Base-by-base conservation (phyloP, 306 rosid genomes). In the Vicia faba region DNA sequence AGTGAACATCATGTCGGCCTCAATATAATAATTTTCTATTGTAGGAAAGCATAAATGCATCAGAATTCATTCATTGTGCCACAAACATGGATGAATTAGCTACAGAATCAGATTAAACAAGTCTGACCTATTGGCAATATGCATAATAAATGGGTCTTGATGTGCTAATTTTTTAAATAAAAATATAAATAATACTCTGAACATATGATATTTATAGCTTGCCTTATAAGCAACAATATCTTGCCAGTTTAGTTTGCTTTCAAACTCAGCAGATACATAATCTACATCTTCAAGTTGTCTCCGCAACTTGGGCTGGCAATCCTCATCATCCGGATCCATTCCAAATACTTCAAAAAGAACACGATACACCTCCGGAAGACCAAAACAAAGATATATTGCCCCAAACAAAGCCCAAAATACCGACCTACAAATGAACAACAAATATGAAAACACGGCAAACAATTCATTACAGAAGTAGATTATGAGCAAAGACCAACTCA, bases 351-450 rank as follows among this genome's bases (percentile, higher is more conserved):
- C 97, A 72, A 90, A 93, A 75, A 93, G 97, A 83, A 93, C 95
- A 13, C 97, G 96, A 50, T 93, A 93, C 12, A 93, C 96, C 80
- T 93, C 99, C 16, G 90, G 97, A 84, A 93, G 81, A 51, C 99
- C 99, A 64, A 82, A 90, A 78, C 99, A 93, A 62, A 93, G 81
- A 87, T 93, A 89, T 74, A 90, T 93, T 26, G 99, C 99, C 28
- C 95, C 97, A 83, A 93, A 90, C 81, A 93, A 81, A 43, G 99
- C 97, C 97, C 97, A 86, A 79, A 93, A 93, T 19, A 93, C 99
- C 54, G 84, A 86, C 86, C 97, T 93, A 87, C 59, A 68, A 75
- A 23, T 41, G 68, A 70, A 36, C 60, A 79, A 71, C 50, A 69
- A 58, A 54, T 53, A 51, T 54, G 44, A 75, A 66, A 61, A 61